Base-by-base conservation (phyloP, 805 yeast species). In the Candida pseudoglaebosa region DNA sequence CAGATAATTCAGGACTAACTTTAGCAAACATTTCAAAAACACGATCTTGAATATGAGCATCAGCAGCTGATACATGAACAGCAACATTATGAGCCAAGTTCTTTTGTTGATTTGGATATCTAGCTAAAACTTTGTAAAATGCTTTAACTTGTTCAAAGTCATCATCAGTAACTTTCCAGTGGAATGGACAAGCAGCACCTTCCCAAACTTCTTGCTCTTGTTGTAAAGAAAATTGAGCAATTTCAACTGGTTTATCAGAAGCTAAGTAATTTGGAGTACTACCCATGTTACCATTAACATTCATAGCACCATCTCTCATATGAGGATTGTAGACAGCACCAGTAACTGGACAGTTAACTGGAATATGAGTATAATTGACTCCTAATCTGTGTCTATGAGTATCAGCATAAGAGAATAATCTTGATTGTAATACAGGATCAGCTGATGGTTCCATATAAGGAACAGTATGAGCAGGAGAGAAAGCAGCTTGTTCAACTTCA, bases 61-160 rank as follows among this genome's bases (percentile, higher is more conserved):
- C 74, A 22, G 97, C 96, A 48, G 60, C 75, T 45, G 63, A 48
- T 13, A 72, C 84, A 60, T 90, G 96, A 28, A 69, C 81, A 15
- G 95, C 82, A 46, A 91, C 73, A 62, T 91, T 91, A 62, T 83
- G 86, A 35, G 90, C 85, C 57, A 91, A 72, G 52, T 87, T 78
- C 53, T 73, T 77, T 68, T 88, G 96, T 65, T 87, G 95, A 51
- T 89, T 88, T 12, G 84, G 79, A 54, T 81, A 78, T 57, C 67
- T 82, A 38, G 84, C 84, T 58, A 86, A 73, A 24, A 86, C 93
- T 42, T 83, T 71, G 80, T 88, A 91, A 53, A 90, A 74, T 24
- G 61, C 80, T 45, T 82, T 70, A 36, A 96, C 84, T 69, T 90
- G 96, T 46, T 63, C 74, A 61, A 67, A 90, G 67, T 90, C 96